Base-by-base conservation (phyloP, 2,329 filamentous ascomycete genomes). In the Pseudocercospora crystallina region DNA sequence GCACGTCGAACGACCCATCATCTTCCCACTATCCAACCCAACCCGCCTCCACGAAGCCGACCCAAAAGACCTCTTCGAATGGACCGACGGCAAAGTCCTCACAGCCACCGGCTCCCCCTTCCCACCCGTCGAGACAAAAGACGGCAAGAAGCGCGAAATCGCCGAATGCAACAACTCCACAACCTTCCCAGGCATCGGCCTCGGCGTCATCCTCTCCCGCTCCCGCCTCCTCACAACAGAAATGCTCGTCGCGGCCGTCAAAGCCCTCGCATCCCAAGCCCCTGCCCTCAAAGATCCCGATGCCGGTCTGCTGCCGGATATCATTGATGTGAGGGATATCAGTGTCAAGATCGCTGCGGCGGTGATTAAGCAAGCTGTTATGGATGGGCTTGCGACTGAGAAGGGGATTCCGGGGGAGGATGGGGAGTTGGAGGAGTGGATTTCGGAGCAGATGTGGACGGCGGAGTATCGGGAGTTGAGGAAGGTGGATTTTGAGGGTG, bases 151-250 rank as follows among this genome's bases (percentile, higher is more conserved):
- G 60, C 78, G 78, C 47, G 79, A 82, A 36, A 76, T 84, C 13
- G 89, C 89, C 17, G 90, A 95, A 69, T 95, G 90, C 73, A 95
- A 95, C 73, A 95, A 95, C 71, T 87, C 84, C 1, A 87, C 88
- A 31, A 86, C 86, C 12, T 95, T 95, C 69, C 90, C 90, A 8
- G 89, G 89, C 0, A 92, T 95, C 51, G 90, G 89, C 0, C 83
- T 95, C 1, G 90, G 89, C 9, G 81, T 81, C 7, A 81, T 96
- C 0, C 79, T 95, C 1, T 84, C 79, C 20, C 83, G 88, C 11
- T 78, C 86, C 2, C 77, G 74, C 10, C 76, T 84, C 0, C 71
- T 95, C 26, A 87, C 86, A 0, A 84, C 91, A 54, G 80, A 82
- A 56, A 91, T 95, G 83, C 82, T 95, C 10, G 87, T 95, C 0